A percentile compares a stretch with the other conserved stretches of the same genome.
These are phyloP conservation scores for Camellia sinensis DNA, from an alignment of 148 eudicot species.

Conservation along the genomic window DNA sequence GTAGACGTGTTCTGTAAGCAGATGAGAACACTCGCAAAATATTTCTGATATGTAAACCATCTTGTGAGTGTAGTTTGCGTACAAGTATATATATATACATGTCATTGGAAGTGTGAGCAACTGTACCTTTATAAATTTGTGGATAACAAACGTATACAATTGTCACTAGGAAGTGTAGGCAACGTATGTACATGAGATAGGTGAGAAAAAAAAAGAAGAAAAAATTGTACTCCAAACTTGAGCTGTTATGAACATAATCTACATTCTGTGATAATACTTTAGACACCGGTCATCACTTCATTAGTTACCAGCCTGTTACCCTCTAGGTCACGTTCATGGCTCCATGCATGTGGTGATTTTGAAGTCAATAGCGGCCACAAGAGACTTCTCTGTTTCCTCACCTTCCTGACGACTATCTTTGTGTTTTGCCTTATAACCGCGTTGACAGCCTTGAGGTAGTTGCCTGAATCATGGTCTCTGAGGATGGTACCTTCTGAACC, in stretches of 20 bases:
- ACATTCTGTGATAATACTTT: background rate
- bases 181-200: conserved; percentile 22
- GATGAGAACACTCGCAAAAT: background rate
- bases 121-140: conserved; percentile 17
- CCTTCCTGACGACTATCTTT: conserved; percentile 32
- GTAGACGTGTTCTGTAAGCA: too few relatives aligned
- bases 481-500: conserved; percentile 72
- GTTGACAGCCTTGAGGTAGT: conserved; percentile 69
- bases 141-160: background rate
- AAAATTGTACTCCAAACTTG: background rate
- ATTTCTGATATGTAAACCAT: background rate
- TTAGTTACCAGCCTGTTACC: conserved; percentile 21
- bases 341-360: conserved; percentile 52
- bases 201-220: background rate
- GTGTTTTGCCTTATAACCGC: conserved; percentile 51
- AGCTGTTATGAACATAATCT: conserved; percentile 13
- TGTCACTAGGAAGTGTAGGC: background rate
- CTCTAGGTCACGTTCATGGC: conserved; percentile 28
- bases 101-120: conserved; percentile 18
- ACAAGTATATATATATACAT: conserved; percentile 3
- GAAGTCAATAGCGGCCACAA: conserved; percentile 56
- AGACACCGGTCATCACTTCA: conserved; percentile 40
- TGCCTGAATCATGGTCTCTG: conserved; percentile 88
- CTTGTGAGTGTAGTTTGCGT: background rate
- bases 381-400: conserved; percentile 40